Evolutionary conservation across 176 grass and related monocot species (phyloP), one percentile per base, ranked within the genome.

Genomic region (Triticum dicoccoides): DNA sequence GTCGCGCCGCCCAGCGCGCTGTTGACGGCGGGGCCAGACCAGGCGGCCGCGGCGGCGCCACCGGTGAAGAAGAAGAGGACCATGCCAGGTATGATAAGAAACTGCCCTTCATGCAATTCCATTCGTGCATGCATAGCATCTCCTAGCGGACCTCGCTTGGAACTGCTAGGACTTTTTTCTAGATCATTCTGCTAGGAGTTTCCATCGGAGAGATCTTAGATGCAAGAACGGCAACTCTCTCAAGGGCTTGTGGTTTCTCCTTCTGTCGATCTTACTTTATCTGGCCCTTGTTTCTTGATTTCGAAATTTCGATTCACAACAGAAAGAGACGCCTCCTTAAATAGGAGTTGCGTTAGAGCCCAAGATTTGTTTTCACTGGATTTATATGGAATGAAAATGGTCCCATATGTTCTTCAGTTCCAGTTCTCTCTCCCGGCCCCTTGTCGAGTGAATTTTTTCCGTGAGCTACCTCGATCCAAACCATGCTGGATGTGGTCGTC

Each of bases 1-100:
- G 8, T 20, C 39, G 82, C 77, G 9, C 77, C 83, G 6, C 23
- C 87, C 41, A 73, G 34, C 58, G 82, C 71, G 12, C 14, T 52
- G 49, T 21, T 38, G 42, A 56, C 39, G n/a, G 67, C 78, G 21
- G 77, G 80, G 20, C 80, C 90, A 15, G 37, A 63, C 78, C 58
- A 88, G 49, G 44, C 30, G 4, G 5, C 74, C 4, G 59, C 80
- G 44, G 42, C 79, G 47, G 20, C 90, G 27, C 89, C 89, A 29
- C 84, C 89, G 4, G 82, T 80, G 82, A 99, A 93, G 90, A 99
- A 96, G 97, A 99, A 94, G 89, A 96, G 97, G 80, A 99, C 86
- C 76, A 84, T 94, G 34, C 94, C 97, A 90, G 94, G 97, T 74
- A 92, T 94, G 76, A 59, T 84, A 89, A 88, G 90, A 86, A 91